These are phyloP conservation scores for button mushroom (Agaricus bisporus) DNA, from an alignment of 768 basidiomycete species.

Conservation along the genomic window DNA sequence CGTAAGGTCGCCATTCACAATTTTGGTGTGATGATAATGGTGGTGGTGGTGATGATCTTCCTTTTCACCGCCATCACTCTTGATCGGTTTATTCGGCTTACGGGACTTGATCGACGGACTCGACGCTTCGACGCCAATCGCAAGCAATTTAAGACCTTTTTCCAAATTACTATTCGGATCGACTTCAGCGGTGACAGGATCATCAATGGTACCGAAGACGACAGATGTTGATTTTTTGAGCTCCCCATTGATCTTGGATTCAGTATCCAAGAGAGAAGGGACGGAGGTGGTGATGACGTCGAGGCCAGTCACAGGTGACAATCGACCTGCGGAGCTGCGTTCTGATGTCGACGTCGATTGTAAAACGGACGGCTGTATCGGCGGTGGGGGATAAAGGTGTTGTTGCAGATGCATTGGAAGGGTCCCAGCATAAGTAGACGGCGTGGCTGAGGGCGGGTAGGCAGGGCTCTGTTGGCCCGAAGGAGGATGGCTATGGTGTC, in stretches of 20 bases:
- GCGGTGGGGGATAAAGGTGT: slow-evolving; percentile 6
- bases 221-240: slow-evolving; percentile 24
- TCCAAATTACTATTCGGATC: slow-evolving; percentile 13
- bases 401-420: slow-evolving; percentile 12
- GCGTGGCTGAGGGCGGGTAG: slow-evolving; percentile 15
- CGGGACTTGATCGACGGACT: slow-evolving; percentile 7
- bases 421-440: slow-evolving; percentile 11
- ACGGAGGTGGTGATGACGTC: neutral
- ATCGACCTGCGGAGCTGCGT: neutral
- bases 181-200: neutral
- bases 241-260: neutral
- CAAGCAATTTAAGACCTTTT: slow-evolving; percentile 31
- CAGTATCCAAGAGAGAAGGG: neutral
- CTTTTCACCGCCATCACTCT: neutral
- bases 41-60: neutral
- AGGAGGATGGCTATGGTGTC: slow-evolving; percentile 15
- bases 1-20: slow-evolving; percentile 5
- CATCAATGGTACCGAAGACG: slow-evolving; percentile 48
- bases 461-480: slow-evolving; percentile 21
- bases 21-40: neutral
- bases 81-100: neutral
- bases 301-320: neutral
- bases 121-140: slow-evolving; percentile 34
- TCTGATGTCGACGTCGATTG: neutral
- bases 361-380: neutral